Evolutionary conservation across 1,284 basidiomycete genomes (phyloP), one percentile per base, ranked within the genome.

Genomic region (Coniferiporia weirii): DNA sequence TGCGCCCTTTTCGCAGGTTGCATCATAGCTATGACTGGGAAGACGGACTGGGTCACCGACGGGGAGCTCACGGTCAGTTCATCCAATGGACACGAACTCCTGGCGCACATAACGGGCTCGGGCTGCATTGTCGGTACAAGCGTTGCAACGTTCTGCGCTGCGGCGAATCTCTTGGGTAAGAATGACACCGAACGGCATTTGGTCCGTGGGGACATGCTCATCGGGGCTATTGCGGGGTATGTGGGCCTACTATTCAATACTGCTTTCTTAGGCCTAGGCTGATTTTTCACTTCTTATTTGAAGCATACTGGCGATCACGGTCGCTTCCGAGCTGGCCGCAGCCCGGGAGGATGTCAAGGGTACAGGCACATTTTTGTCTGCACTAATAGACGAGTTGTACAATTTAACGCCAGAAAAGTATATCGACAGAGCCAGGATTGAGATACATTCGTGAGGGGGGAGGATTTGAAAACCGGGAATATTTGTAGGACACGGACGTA

Each of bases 41-140:
- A 81, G 45, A 79, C 73, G 0, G 95, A 98, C 72, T 98, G 91
- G 71, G 76, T 98, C 50, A 93, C 92, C 0, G 91, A 98, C 68
- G 95, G 95, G 1, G 67, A 74, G 4, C 76, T 73, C 3, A 86
- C 91, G 1, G 76, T 93, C 32, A 78, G 80, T 22, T 74, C 92
- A 4, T 75, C 77, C 0, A 98, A 98, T 67, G 95, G 96, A 0
- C 80, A 92, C 65, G 73, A 79, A 10, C 74, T 91, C 12, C 81
- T 97, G 5, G 87, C 86, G 0, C 76, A 82, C 38, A 93, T 97
- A 63, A 97, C 95, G 0, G 95, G 94, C 0, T 90, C 88, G 20
- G 95, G 95, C 1, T 98, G 95, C 69, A 86, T 96, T 70, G 82
- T 90, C 3, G 95, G 93, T 34, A 89, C 88, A 49, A 78, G 78